Evolutionary conservation across 2,329 filamentous ascomycete species (phyloP).

Genomic region (Alternaria postmessia): DNA sequence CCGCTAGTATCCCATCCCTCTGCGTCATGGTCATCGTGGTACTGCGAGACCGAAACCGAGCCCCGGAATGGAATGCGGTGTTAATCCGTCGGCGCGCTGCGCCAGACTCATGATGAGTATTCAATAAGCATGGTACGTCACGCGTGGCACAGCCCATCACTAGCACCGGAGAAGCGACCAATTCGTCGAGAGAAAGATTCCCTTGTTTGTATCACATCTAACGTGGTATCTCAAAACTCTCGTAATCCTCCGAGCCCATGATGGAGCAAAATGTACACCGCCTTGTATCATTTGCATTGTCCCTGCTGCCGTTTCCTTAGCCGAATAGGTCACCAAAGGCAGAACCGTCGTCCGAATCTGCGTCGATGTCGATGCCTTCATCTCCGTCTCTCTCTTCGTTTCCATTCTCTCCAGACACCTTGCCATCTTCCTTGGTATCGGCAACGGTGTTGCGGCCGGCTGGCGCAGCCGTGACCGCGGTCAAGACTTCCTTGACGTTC

Average conservation of each 20-base stretch:
- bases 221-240: not conserved
- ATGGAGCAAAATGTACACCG: not conserved
- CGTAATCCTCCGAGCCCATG: not conserved
- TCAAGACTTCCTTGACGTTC: conserved; percentile 85
- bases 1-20: too few relatives aligned
- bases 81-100: not conserved
- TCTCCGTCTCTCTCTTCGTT: conserved; percentile 9
- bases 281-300: rapidly evolving
- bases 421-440: conserved; percentile 3
- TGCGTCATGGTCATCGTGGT: not conserved
- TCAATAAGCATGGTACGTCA: not conserved
- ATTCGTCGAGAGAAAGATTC: not conserved
- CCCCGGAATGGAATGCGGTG: not conserved
- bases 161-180: not conserved
- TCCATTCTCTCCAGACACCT: conserved; percentile 1
- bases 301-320: rapidly evolving
- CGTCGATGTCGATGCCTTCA: conserved; percentile 19
- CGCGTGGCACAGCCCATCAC: not conserved
- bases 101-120: not conserved
- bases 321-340: not conserved
- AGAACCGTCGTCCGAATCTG: conserved; percentile 7
- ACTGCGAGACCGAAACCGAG: not conserved
- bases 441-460: not conserved
- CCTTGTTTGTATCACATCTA: not conserved
- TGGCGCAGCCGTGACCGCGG: conserved; percentile 71